Evolutionary conservation across 306 rosid species (phyloP), one percentile per base, ranked within the genome.

Genomic region (Gillenia trifoliata): DNA sequence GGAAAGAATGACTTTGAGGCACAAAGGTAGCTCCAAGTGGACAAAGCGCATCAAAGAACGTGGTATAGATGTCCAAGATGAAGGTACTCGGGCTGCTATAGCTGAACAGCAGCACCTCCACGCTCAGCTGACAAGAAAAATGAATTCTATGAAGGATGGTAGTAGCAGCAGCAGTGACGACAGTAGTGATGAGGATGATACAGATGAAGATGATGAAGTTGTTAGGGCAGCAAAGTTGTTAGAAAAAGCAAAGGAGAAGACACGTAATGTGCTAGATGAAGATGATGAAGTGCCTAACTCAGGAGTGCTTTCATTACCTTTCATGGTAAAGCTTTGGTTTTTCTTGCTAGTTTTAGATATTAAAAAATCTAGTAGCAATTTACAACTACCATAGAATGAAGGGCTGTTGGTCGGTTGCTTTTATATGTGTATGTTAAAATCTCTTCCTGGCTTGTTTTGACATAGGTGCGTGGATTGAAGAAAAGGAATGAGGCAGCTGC

Each of bases 1-100:
- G 99, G 99, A 94, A 80, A 90, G 97, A 64, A 86, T 90, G 96
- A 90, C 95, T 16, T 79, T 88, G 79, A 90, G 76, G 72, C 99
- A 94, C 81, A 94, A 90, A 81, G 88, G 82, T 70, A 76, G 80
- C 68, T 88, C 91, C 63, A 77, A 62, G 67, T 94, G 97, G 99
- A 82, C 89, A 60, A 79, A 77, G 84, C 99, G 89, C 75, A 80
- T 82, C 22, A 70, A 86, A 75, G 74, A 74, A 56, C 97, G 99
- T 68, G 93, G 99, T 81, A 76, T 90, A 71, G 71, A 80, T 68
- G 80, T 54, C 23, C 99, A 94, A 86, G 96, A 94, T 81, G 99
- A 94, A 56, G 96, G 96, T 62, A 94, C 99, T 73, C 91, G 97
- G 45, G 87, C 86, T 79, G 99, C 97, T 20, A 81, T 94, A 71